Conservation (phyloP, 2,329 filamentous ascomycete species). For the Apiospora aurea region DNA sequence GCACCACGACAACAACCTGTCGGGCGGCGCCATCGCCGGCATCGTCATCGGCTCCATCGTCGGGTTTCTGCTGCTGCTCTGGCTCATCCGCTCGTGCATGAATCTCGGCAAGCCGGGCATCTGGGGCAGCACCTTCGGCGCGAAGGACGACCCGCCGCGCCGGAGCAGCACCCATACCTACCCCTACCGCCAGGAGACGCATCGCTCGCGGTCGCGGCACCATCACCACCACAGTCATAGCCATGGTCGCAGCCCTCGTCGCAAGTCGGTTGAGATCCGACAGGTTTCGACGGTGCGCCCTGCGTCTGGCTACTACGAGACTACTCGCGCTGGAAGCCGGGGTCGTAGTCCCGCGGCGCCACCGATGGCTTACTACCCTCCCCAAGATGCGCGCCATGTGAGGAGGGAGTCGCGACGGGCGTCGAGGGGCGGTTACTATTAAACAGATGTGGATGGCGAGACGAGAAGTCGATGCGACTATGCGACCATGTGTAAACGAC, state of each 20-base stretch:
- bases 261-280: conserved; percentile 15
- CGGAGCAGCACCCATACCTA: conserved; percentile 27
- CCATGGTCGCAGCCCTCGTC: neutral
- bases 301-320: neutral
- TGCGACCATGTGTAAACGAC: too few relatives aligned
- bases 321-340: neutral
- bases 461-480: neutral
- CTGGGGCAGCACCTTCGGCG: conserved; percentile 40
- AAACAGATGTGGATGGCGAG: neutral
- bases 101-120: conserved; percentile 44
- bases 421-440: conserved; percentile 3
- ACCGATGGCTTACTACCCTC: neutral
- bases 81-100: conserved; percentile 54
- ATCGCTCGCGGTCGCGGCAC: conserved; percentile 32
- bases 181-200: conserved; percentile 30
- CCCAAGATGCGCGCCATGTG: neutral
- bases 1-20: conserved; percentile 41
- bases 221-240: conserved; percentile 25
- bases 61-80: conserved; percentile 54
- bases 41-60: conserved; percentile 58
- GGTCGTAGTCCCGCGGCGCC: conserved; percentile 14
- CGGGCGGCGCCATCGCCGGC: conserved; percentile 58
- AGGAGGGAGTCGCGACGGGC: conserved; percentile 4
- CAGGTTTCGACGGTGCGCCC: conserved; percentile 4
- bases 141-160: conserved; percentile 36